phyloP scores from a whole-genome alignment of 805 yeast species.

The Grigorovia transvaalensis region DNA sequence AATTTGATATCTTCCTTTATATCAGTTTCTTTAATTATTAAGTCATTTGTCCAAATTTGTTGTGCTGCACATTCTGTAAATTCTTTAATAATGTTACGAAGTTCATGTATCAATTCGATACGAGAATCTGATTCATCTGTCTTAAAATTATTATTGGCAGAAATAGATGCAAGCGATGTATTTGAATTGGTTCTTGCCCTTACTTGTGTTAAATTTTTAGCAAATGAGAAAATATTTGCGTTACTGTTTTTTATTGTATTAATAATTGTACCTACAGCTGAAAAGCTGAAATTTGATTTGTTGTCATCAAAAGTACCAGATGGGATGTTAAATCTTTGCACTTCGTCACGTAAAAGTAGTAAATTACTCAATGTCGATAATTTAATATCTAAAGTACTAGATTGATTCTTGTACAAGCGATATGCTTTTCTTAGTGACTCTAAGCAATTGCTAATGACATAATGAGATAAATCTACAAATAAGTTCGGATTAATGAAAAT shows the following conservation, averaged over 20 bases:
- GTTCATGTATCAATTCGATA: slow-evolving; percentile 59
- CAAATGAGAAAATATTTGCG: slow-evolving; percentile 6
- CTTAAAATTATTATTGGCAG: background rate
- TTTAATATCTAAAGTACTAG: slow-evolving; percentile 39
- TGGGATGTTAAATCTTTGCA: slow-evolving; percentile 72
- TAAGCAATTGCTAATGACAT: slow-evolving; percentile 71
- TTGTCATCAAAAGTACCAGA: slow-evolving; percentile 54
- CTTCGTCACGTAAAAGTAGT: slow-evolving; percentile 56
- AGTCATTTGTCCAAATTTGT: slow-evolving; percentile 29
- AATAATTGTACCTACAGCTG: slow-evolving; percentile 55
- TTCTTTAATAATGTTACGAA: slow-evolving; percentile 59
- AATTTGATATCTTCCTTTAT: background rate
- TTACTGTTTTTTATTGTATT: slow-evolving; percentile 28
- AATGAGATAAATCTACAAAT: slow-evolving; percentile 84
- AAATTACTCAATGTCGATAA: slow-evolving; percentile 65
- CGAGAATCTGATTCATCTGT: slow-evolving; percentile 53
- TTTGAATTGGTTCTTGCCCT: background rate
- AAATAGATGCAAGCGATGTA: background rate
- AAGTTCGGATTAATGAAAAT: slow-evolving; percentile 56
- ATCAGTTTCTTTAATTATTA: background rate
- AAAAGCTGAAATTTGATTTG: slow-evolving; percentile 52
- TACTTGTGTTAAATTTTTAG: slow-evolving; percentile 1
- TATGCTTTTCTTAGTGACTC: slow-evolving; percentile 48
- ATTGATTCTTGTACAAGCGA: slow-evolving; percentile 34
- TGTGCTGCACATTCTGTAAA: slow-evolving; percentile 51